phyloP scores from a whole-genome alignment of 768 basidiomycete species.

The Boletales sp. region DNA sequence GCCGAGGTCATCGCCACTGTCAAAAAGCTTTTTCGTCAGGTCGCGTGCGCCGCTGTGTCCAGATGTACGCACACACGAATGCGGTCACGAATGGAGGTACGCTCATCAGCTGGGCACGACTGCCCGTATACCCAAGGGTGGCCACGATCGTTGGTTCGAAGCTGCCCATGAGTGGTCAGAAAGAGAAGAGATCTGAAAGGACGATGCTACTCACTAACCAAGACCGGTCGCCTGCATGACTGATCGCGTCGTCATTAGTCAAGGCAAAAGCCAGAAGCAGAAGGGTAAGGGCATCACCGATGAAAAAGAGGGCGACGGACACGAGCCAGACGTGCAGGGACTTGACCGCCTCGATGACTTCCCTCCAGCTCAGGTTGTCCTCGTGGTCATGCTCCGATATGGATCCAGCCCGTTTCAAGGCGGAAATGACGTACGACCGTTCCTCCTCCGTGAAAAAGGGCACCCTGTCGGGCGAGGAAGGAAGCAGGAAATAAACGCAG shows the following conservation, averaged over 20 bases:
- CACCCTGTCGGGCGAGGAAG: constrained; percentile 40
- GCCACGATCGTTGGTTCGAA: constrained; percentile 73
- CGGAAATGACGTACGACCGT: constrained; percentile 40
- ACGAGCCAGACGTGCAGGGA: constrained; percentile 56
- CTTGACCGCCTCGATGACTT: constrained; percentile 47
- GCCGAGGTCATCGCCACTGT: constrained; percentile 40
- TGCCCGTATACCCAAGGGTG: constrained; percentile 52
- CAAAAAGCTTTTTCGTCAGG: neutral
- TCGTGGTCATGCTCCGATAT: constrained; percentile 38
- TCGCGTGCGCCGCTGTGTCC: neutral
- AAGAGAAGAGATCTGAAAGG: neutral
- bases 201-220: constrained; percentile 21
- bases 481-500: constrained; percentile 45
- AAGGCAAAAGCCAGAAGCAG: neutral
- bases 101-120: constrained; percentile 57
- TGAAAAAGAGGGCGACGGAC: constrained; percentile 48
- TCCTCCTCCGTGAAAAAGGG: constrained; percentile 52
- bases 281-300: constrained; percentile 34
- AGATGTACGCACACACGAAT: constrained; percentile 38
- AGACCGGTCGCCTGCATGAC: constrained; percentile 13
- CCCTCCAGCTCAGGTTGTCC: constrained; percentile 56
- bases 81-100: constrained; percentile 51
- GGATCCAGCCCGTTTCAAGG: constrained; percentile 24
- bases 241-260: neutral
- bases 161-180: constrained; percentile 40